These are phyloP conservation scores for Aegilops longissima DNA, from an alignment of 176 grass and related monocot genomes.

Conservation along the genomic window DNA sequence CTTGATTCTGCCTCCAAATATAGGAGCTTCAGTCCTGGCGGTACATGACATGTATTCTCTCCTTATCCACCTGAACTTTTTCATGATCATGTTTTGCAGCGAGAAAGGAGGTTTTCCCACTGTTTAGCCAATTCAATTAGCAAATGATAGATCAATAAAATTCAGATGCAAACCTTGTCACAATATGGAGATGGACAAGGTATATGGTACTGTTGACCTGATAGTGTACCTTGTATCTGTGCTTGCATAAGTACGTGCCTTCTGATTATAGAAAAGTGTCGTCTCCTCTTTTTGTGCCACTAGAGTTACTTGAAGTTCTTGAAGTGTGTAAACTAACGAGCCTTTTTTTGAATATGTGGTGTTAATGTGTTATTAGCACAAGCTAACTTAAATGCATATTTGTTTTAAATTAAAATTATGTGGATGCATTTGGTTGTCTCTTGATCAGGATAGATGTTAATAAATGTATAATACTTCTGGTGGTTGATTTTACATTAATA, in stretches of 20 bases:
- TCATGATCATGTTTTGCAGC: conserved; percentile 1
- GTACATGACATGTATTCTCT: conserved; percentile 4
- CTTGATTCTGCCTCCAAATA: conserved; percentile 22
- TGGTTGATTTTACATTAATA: background rate
- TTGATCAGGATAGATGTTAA: background rate
- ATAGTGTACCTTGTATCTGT: conserved; percentile 11
- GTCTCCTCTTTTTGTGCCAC: conserved; percentile 13
- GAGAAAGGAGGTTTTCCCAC: background rate
- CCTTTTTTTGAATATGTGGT: background rate
- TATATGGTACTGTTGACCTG: conserved; percentile 23
- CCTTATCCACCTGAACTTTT: background rate
- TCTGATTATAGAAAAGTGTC: background rate
- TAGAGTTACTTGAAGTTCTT: background rate
- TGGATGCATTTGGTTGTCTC: background rate
- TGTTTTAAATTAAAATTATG: background rate
- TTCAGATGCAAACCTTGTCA: conserved; percentile 31
- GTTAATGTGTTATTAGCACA: background rate
- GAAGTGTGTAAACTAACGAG: background rate
- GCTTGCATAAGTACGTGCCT: conserved; percentile 1
- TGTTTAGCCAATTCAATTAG: conserved; percentile 14
- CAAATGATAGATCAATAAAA: conserved; percentile 6
- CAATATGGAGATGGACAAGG: conserved; percentile 19
- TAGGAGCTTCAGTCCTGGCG: conserved; percentile 4
- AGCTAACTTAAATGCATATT: background rate
- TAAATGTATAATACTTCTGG: background rate